Evolutionary conservation across 2,329 filamentous ascomycete genomes (phyloP).

Genomic region (Penicillium psychrosexuale): DNA sequence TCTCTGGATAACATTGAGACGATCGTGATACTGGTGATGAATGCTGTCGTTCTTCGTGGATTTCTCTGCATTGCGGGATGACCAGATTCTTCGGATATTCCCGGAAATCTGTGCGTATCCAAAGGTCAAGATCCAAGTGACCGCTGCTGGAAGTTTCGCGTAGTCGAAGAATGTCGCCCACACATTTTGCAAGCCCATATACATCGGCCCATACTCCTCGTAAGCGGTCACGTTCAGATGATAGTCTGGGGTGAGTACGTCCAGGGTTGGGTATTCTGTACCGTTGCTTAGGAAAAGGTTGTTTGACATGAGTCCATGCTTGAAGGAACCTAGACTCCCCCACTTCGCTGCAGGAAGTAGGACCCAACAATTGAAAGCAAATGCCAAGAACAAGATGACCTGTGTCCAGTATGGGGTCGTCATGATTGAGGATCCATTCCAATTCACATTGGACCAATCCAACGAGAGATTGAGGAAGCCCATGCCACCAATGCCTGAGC

Average conservation of each 20-base stretch:
- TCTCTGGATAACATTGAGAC: conserved; percentile 58
- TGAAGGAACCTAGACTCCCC: conserved; percentile 53
- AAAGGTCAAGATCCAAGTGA: conserved; percentile 59
- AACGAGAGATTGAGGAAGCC: conserved; percentile 59
- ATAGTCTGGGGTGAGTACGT: conserved; percentile 45
- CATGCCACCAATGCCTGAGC: conserved; percentile 61
- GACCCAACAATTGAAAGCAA: conserved; percentile 57
- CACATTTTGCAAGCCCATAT: conserved; percentile 56
- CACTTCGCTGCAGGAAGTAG: conserved; percentile 59
- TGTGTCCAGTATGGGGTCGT: conserved; percentile 60
- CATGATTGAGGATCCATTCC: conserved; percentile 47
- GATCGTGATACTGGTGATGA: conserved; percentile 57
- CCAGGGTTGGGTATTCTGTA: conserved; percentile 45
- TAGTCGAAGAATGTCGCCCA: conserved; percentile 63
- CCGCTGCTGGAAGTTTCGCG: conserved; percentile 56
- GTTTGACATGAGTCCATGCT: conserved; percentile 59
- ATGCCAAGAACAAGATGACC: conserved; percentile 56
- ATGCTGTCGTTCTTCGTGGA: conserved; percentile 37
- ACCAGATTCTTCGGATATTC: conserved; percentile 46
- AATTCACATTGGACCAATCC: conserved; percentile 61
- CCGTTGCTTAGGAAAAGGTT: conserved; percentile 52
- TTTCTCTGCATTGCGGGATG: conserved; percentile 33
- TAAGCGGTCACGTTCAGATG: conserved; percentile 50
- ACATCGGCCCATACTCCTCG: conserved; percentile 52
- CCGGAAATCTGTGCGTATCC: conserved; percentile 50